Evolutionary conservation across 371 early-diverging fungal genomes (phyloP).

Genomic region (Haplosporangium sp.): DNA sequence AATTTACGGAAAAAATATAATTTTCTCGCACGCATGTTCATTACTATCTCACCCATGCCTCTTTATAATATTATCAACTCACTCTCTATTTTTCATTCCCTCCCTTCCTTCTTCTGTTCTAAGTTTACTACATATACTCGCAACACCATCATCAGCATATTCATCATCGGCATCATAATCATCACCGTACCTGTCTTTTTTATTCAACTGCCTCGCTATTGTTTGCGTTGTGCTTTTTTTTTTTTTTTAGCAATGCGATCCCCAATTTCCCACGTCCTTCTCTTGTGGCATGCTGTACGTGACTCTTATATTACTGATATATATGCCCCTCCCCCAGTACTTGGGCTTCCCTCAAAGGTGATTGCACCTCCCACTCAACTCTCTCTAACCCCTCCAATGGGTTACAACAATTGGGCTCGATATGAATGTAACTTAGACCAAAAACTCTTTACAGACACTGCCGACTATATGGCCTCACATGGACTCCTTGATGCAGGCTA

Average conservation of each 20-base stretch:
- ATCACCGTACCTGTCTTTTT: too few relatives aligned
- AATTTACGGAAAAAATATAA: too few relatives aligned
- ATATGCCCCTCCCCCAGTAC: conserved; percentile 3
- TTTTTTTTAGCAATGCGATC: conserved; percentile 21
- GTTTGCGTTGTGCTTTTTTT: not conserved
- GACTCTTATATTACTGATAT: conserved; percentile 1
- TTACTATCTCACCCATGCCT: not conserved
- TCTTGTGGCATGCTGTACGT: conserved; percentile 39
- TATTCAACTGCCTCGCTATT: not conserved
- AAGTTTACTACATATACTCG: too few relatives aligned
- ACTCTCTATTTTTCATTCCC: not conserved
- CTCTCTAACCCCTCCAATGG: conserved; percentile 54
- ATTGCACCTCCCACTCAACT: conserved; percentile 5
- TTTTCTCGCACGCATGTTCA: too few relatives aligned
- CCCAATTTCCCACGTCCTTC: conserved; percentile 35
- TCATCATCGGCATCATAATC: too few relatives aligned
- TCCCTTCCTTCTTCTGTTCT: not conserved
- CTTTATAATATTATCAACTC: not conserved
- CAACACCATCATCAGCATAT: too few relatives aligned
- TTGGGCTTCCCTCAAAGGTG: conserved; percentile 9
- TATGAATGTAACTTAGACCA: conserved; percentile 56
- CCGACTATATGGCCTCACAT: conserved; percentile 46
- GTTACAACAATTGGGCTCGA: conserved; percentile 57
- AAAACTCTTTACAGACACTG: conserved; percentile 51
- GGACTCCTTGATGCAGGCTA: conserved; percentile 52